Conservation (phyloP, 192 early-diverging fungal genomes). For the Rhizoclosmatium globosum region DNA sequence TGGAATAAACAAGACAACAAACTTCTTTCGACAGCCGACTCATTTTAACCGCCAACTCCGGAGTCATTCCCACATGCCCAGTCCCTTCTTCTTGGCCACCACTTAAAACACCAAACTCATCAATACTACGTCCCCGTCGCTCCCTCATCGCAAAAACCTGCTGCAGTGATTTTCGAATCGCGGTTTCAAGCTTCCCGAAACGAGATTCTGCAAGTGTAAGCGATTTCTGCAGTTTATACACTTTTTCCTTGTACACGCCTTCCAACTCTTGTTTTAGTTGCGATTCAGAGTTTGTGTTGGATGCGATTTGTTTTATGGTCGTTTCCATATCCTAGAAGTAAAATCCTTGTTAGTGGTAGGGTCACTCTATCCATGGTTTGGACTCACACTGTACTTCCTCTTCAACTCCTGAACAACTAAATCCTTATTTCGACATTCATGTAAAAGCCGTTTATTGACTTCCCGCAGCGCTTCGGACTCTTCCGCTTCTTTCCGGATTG, state of each 20-base stretch:
- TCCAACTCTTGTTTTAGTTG: not conserved
- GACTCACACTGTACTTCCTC: not conserved
- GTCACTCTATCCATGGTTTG: not conserved
- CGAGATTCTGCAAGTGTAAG: not conserved
- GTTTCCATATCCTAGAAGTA: not conserved
- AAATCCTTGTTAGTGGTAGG: not conserved
- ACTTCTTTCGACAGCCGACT: constrained; percentile 6
- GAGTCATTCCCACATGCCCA: not conserved
- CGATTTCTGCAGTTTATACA: not conserved
- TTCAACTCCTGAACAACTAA: not conserved
- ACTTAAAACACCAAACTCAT: constrained; percentile 5
- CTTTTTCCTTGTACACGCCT: not conserved
- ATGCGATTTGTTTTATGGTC: not conserved
- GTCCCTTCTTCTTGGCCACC: not conserved
- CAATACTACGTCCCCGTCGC: not conserved
- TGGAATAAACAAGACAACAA: not conserved
- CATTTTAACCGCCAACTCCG: constrained; percentile 7
- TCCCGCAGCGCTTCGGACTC: not conserved
- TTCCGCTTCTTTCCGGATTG: constrained; percentile 7
- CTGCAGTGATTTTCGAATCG: not conserved
- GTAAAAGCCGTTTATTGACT: not conserved
- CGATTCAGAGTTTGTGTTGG: not conserved
- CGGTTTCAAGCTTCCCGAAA: not conserved
- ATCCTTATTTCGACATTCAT: constrained; percentile 12
- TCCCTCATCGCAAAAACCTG: not conserved